Percentiles rank a stretch among this genome's conserved stretches.
Conservation (phyloP, 2,329 filamentous ascomycete species). For the Cladophialophora carrionii region DNA sequence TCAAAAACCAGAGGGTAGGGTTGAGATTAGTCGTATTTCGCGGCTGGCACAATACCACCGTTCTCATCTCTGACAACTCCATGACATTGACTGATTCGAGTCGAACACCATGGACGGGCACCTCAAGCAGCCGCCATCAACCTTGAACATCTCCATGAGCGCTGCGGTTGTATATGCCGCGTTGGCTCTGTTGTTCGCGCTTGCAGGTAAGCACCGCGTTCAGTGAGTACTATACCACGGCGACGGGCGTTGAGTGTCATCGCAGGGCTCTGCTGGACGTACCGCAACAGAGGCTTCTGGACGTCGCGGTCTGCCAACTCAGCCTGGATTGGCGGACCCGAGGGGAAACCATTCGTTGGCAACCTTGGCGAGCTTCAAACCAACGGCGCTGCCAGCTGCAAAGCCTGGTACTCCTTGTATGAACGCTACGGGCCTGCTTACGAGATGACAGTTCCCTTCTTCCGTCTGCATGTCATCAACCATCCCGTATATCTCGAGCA, state of each 20-base stretch:
- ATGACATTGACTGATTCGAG: not conserved
- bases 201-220: not conserved
- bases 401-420: slow-evolving; percentile 29
- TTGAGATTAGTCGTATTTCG: not conserved
- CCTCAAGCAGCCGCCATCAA: not conserved
- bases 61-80: not conserved
- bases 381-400: slow-evolving; percentile 27
- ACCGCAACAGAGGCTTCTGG: slow-evolving; percentile 26
- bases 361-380: slow-evolving; percentile 26
- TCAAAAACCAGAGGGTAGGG: not conserved
- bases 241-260: not conserved
- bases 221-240: not conserved
- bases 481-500: slow-evolving; percentile 29
- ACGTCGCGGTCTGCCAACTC: slow-evolving; percentile 24
- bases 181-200: not conserved
- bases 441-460: slow-evolving; percentile 30
- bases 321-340: slow-evolving; percentile 27
- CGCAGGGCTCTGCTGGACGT: slow-evolving; percentile 32
- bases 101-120: not conserved
- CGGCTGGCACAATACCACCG: not conserved
- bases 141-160: not conserved
- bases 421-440: slow-evolving; percentile 24
- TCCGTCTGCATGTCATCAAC: slow-evolving; percentile 30
- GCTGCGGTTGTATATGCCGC: not conserved
- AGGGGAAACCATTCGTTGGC: slow-evolving; percentile 24